These are phyloP conservation scores for Selenicereus undatus DNA, from an alignment of 148 eudicot genomes.

Conservation along the genomic window DNA sequence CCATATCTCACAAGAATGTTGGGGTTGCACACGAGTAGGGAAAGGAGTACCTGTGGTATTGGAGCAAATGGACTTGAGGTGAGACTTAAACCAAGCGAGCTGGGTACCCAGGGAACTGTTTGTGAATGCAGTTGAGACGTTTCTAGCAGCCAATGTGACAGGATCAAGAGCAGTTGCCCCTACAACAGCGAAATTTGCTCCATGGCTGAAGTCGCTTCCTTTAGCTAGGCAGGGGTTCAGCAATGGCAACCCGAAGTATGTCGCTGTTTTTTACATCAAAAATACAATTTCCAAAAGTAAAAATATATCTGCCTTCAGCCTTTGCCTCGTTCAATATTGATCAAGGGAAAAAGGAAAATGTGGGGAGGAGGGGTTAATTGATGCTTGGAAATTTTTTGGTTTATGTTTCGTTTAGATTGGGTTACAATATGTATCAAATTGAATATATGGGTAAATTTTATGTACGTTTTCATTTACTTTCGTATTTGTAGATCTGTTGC, in stretches of 20 bases:
- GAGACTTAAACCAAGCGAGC: conserved; percentile 28
- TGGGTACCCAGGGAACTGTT: conserved; percentile 22
- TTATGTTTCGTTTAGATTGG: not conserved
- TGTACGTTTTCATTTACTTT: no score
- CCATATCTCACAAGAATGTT: not conserved
- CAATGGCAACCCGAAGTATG: conserved; percentile 25
- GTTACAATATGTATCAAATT: no score
- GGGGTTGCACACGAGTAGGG: no score
- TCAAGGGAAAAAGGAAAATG: no score
- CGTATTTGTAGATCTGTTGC: no score
- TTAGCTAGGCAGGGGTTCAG: conserved; percentile 33
- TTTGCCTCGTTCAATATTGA: no score
- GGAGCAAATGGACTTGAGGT: conserved; percentile 19
- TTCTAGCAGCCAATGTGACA: conserved; percentile 17
- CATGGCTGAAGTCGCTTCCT: conserved; percentile 33
- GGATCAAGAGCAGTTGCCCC: conserved; percentile 32
- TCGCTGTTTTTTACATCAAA: conserved; percentile 18
- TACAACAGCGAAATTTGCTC: conserved; percentile 40
- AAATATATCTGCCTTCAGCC: no score
- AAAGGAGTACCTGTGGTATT: not conserved
- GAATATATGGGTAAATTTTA: no score
- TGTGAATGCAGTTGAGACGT: not conserved
- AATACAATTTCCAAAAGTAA: not conserved
- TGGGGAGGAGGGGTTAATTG: not conserved
- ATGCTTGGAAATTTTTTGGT: not conserved